Base-by-base conservation (phyloP, 2,329 filamentous ascomycete species). In the Trichothecium sympodiale region DNA sequence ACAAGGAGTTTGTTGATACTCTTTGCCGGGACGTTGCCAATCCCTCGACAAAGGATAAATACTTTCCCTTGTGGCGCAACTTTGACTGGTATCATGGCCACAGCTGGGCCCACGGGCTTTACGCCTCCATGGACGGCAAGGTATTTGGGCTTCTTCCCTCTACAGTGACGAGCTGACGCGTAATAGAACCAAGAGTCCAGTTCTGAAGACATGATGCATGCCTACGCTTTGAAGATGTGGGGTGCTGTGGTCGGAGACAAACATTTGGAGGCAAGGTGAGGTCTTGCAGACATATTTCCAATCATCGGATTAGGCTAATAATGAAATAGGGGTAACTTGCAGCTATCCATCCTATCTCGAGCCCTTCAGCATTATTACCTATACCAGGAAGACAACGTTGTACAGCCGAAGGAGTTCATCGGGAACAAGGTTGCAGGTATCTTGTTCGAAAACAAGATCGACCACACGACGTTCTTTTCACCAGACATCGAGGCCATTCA, bases 71-170 rank as follows among this genome's bases (percentile, higher is more conserved):
- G 46, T 88, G 73, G 41, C 75, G 91, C 33, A 75, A 68, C 38
- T 96, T 95, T 51, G 91, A 96, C 59, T 95, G 86, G 85, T 96
- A 80, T 56, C 78, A 93, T 50, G 91, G 89, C 2, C 91, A 96
- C 65, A 87, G 81, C 39, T 95, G 89, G 86, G 89, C 89, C 3
- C 86, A 85, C 37, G 83, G 83, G 1, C 60, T 89, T 5, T 83
- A 76, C 48, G 73, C 82, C 42, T 68, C 72, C 27, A 64, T 63
- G 37, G 82, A 89, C 53, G 83, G 84, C 41, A 88, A 88, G 60
- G 77, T 64, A 32, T 33, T 34, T 34, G 17, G 20, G 17, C 13
- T 23, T 3, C 5, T n/a, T 10, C 18, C 10, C 4, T n/a, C 4
- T 14, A 14, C n/a, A 7, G 12, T n/a, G 9, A 17, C 4, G 5